phyloP scores from a whole-genome alignment of 768 basidiomycete genomes.

The Hygrophorus pudorinus region DNA sequence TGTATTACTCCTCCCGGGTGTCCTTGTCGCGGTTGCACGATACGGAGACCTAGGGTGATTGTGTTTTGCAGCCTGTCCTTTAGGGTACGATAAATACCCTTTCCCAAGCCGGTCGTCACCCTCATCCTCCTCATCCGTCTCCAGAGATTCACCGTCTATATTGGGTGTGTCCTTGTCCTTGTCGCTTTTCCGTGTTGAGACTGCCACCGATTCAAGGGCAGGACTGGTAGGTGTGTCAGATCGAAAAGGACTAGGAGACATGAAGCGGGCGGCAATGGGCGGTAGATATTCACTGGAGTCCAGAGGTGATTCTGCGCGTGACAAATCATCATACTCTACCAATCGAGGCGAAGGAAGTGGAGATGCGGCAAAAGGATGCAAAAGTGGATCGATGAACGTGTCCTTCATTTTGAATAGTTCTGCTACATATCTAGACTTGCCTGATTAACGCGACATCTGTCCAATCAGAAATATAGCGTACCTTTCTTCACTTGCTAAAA shows the following conservation, averaged over 20 bases:
- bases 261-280: constrained; percentile 88
- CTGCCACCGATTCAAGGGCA: constrained; percentile 11
- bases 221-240: constrained; percentile 21
- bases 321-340: constrained; percentile 61
- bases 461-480: constrained; percentile 23
- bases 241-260: constrained; percentile 52
- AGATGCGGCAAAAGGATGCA: constrained; percentile 68
- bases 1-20: constrained; percentile 28
- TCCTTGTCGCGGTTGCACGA: constrained; percentile 36
- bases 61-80: constrained; percentile 36
- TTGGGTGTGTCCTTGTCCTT: constrained; percentile 50
- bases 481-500: constrained; percentile 94
- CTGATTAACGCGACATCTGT: constrained; percentile 6
- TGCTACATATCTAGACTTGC: constrained; percentile 66
- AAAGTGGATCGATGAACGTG: constrained; percentile 81
- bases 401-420: constrained; percentile 90
- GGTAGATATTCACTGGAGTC: constrained; percentile 70
- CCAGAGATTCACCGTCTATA: constrained; percentile 61
- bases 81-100: constrained; percentile 22
- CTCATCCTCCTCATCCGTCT: constrained; percentile 66
- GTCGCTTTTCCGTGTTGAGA: constrained; percentile 21
- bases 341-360: constrained; percentile 37
- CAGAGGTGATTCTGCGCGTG: constrained; percentile 50
- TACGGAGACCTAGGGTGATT: constrained; percentile 76
- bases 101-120: constrained; percentile 45